Conservation (phyloP, 2,329 filamentous ascomycete genomes). For the Aspergillus calidoustus region DNA sequence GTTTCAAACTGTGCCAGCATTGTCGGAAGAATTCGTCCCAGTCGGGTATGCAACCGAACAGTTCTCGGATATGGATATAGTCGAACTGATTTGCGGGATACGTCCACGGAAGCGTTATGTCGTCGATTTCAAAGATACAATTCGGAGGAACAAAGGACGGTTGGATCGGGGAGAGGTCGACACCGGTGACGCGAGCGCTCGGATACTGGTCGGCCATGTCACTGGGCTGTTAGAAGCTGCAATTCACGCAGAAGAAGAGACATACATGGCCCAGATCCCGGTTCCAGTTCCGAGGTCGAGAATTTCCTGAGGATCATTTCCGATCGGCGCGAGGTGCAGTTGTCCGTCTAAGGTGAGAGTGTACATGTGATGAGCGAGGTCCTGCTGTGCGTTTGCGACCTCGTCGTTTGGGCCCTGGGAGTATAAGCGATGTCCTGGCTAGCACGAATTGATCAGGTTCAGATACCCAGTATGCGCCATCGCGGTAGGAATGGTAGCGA, state of each 20-base stretch:
- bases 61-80: conserved; percentile 52
- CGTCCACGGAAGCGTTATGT: conserved; percentile 44
- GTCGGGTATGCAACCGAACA: conserved; percentile 52
- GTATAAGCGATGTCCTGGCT: neutral
- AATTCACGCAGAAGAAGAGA: neutral
- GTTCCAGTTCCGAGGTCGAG: conserved; percentile 33
- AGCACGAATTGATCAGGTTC: neutral
- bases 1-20: conserved; percentile 28
- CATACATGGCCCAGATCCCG: conserved; percentile 30
- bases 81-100: conserved; percentile 44
- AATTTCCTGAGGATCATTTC: conserved; percentile 28
- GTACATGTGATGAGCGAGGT: conserved; percentile 47
- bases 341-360: conserved; percentile 37
- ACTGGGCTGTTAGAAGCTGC: conserved; percentile 17
- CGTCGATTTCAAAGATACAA: conserved; percentile 54
- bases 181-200: conserved; percentile 50
- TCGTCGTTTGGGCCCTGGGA: conserved; percentile 30
- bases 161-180: conserved; percentile 57
- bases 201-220: conserved; percentile 43
- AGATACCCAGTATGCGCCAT: conserved; percentile 31
- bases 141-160: conserved; percentile 53
- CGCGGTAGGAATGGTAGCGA: conserved; percentile 40
- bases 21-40: conserved; percentile 48
- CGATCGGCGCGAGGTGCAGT: conserved; percentile 37
- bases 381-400: conserved; percentile 27